phyloP scores from a whole-genome alignment of 2,329 filamentous ascomycete species.

The Botrytis tulipae region DNA sequence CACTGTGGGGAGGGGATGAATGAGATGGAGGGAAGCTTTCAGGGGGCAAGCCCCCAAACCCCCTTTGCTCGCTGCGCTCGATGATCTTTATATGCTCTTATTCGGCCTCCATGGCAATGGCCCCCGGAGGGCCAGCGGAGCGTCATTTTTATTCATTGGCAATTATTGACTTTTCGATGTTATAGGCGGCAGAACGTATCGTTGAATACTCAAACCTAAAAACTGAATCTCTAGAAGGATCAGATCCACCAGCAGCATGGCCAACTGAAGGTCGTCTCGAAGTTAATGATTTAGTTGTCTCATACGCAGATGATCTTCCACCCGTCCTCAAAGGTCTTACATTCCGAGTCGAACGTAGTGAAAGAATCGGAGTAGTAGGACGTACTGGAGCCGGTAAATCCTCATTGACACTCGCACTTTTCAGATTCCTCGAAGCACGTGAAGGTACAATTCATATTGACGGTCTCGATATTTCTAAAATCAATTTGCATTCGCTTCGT shows the following conservation, averaged over 20 bases:
- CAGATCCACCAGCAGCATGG: constrained; percentile 67
- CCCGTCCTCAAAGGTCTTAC: constrained; percentile 68
- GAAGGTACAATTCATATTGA: constrained; percentile 69
- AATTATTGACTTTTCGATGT: not conserved
- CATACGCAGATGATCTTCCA: constrained; percentile 69
- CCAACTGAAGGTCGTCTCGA: constrained; percentile 71
- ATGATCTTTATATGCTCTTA: not conserved
- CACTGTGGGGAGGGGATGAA: not conserved
- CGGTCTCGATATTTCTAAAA: constrained; percentile 70
- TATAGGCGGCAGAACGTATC: constrained; percentile 59
- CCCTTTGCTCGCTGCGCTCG: not conserved
- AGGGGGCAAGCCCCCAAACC: not conserved
- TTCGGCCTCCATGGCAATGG: not conserved
- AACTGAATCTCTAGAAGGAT: constrained; percentile 63
- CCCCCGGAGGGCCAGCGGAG: not conserved
- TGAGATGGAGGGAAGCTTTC: not conserved
- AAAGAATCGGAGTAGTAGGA: constrained; percentile 74
- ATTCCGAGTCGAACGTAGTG: constrained; percentile 64
- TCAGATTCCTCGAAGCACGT: constrained; percentile 71
- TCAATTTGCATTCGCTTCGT: constrained; percentile 67
- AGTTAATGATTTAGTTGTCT: constrained; percentile 68
- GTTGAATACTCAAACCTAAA: constrained; percentile 70
- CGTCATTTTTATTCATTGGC: not conserved
- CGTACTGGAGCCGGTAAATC: constrained; percentile 78
- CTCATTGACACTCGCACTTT: constrained; percentile 70